Evolutionary conservation across 2,329 filamentous ascomycete genomes (phyloP), one percentile per base, ranked within the genome.

Genomic region (Fusarium mangiferae): DNA sequence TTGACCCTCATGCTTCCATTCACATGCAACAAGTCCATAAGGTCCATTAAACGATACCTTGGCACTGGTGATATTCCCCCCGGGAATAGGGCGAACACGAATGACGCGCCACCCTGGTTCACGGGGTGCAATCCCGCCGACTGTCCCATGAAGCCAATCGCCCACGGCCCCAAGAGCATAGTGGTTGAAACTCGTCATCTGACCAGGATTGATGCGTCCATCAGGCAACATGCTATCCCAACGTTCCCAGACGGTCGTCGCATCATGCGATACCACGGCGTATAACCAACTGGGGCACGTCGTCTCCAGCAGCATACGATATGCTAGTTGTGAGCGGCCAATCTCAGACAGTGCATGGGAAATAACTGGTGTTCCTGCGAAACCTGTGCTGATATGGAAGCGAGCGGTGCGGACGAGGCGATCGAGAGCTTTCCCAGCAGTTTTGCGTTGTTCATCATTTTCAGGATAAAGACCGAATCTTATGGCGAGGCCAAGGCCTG

Each of bases 391-490:
- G 10, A 24, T 44, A 6, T 18, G 41, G n/a, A 44, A 44, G 41
- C 41, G 15, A 24, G 41, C 10, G 3, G 42, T 24, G 5, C n/a
- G 42, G 42, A 18, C 15, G 3, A 44, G n/a, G 5, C 15, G 42
- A 24, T 18, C 42, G 5, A 44, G 15, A 14, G n/a, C n/a, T 3
- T 44, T 8, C 0, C 42, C n/a, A 5, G 10, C 15, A 5, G n/a
- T 18, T 24, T 18, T 44, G 4, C 42, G 15, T 12, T 44, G 10
- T 18, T 44, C n/a, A 15, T 6, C n/a, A 15, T 44, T 44, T 1
- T 44, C 42, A 0, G n/a, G n/a, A 12, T 12, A 18, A 24, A 24
- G n/a, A 18, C 5, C 15, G 15, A 44, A 44, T 24, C 15, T 24
- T 17, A 24, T 44, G 2, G n/a, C 15, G 10, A 44, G n/a, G 5